Percentiles rank a stretch among this genome's conserved stretches.
phyloP scores from a whole-genome alignment of 2,329 filamentous ascomycete species.

The Aspergillus melleus region DNA sequence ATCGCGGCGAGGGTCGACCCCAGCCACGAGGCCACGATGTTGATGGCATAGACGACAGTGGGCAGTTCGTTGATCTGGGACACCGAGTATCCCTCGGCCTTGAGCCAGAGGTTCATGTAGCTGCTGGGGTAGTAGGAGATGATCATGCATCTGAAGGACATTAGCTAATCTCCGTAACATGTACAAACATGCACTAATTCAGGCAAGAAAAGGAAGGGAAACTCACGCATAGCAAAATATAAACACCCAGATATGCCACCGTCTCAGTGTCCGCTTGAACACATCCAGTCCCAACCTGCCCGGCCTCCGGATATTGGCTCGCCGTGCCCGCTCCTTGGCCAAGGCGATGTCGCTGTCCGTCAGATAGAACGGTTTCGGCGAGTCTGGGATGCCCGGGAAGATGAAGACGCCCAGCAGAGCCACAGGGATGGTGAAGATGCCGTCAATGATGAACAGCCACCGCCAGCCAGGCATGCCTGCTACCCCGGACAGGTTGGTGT shows the following conservation, averaged over 20 bases:
- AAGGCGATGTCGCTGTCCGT: constrained; percentile 37
- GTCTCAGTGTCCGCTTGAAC: constrained; percentile 46
- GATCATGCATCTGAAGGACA: constrained; percentile 42
- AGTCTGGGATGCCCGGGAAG: constrained; percentile 43
- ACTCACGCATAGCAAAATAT: constrained; percentile 52
- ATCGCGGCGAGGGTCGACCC: constrained; percentile 54
- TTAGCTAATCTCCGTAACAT: too few species aligned
- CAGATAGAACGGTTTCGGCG: constrained; percentile 42
- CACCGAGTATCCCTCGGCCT: constrained; percentile 50
- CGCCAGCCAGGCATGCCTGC: too few species aligned
- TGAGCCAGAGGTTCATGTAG: constrained; percentile 58
- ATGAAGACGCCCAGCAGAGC: constrained; percentile 56
- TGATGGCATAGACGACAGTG: constrained; percentile 51
- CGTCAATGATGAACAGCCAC: too few species aligned
- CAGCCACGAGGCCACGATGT: constrained; percentile 50
- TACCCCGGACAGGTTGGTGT: constrained; percentile 50
- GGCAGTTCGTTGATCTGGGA: constrained; percentile 53
- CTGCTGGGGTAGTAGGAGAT: constrained; percentile 45
- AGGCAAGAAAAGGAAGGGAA: constrained; percentile 16
- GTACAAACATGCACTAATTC: too few species aligned
- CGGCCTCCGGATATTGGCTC: constrained; percentile 34
- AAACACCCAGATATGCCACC: constrained; percentile 57
- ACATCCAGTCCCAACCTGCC: constrained; percentile 46
- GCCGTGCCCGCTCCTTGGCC: constrained; percentile 33
- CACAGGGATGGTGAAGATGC: constrained; percentile 56